Percentiles rank a stretch among this genome's conserved stretches.
Evolutionary conservation across 2,329 filamentous ascomycete species (phyloP).

Genomic region (Cladosporium sp.): DNA sequence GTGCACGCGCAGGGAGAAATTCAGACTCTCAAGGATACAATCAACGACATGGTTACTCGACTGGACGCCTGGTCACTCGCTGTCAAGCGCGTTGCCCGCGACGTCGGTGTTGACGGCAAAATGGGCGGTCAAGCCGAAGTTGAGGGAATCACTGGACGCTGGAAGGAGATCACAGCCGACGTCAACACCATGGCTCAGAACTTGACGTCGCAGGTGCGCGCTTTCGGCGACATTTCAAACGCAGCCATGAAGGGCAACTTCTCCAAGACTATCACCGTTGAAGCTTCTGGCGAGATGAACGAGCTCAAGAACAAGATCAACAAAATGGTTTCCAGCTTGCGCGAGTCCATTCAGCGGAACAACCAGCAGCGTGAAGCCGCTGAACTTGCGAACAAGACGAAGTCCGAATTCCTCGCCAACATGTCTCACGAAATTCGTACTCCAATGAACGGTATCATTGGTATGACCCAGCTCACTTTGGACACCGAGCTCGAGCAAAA

Average conservation of each 20-base stretch:
- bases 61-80: slow-evolving; percentile 94
- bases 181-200: slow-evolving; percentile 86
- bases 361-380: slow-evolving; percentile 92
- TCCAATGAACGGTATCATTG: slow-evolving; percentile 95
- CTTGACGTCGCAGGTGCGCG: slow-evolving; percentile 90
- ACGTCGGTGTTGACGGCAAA: slow-evolving; percentile 95
- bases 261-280: slow-evolving; percentile 91
- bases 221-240: slow-evolving; percentile 98
- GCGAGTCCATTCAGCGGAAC: slow-evolving; percentile 94
- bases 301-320: slow-evolving; percentile 99
- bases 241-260: slow-evolving; percentile 95
- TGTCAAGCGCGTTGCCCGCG: slow-evolving; percentile 89
- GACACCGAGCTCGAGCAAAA: slow-evolving; percentile 91
- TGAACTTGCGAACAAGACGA: slow-evolving; percentile 94
- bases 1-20: slow-evolving; percentile 95
- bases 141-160: slow-evolving; percentile 83
- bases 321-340: slow-evolving; percentile 93
- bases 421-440: slow-evolving; percentile 99
- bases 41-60: slow-evolving; percentile 97
- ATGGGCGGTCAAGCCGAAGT: slow-evolving; percentile 97
- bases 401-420: slow-evolving; percentile 96
- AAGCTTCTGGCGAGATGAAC: slow-evolving; percentile 98
- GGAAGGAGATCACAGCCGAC: slow-evolving; percentile 97
- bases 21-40: slow-evolving; percentile 86
- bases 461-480: slow-evolving; percentile 93